These are phyloP conservation scores for Neofusicoccum umdonicola DNA, from an alignment of 2,329 filamentous ascomycete species.

Conservation along the genomic window DNA sequence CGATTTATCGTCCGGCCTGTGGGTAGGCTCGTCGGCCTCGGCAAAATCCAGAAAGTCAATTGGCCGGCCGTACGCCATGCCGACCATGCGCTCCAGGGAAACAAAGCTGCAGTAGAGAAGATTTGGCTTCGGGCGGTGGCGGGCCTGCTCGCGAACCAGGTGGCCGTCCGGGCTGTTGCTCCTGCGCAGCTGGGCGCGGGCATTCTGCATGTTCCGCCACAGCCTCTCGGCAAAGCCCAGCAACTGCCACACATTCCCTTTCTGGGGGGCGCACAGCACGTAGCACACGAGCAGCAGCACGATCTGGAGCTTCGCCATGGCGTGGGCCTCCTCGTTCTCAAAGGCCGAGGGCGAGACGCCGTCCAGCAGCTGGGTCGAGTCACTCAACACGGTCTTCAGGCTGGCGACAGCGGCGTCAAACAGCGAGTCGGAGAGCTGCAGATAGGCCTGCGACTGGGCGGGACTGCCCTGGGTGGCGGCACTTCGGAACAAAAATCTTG, in stretches of 20 bases:
- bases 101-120: slow-evolving; percentile 16
- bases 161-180: slow-evolving; percentile 12
- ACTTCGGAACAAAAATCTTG: slow-evolving; percentile 13
- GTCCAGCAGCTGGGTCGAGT: slow-evolving; percentile 11
- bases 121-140: not conserved
- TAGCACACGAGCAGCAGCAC: slow-evolving; percentile 14
- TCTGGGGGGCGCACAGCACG: not conserved
- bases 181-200: slow-evolving; percentile 8
- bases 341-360: slow-evolving; percentile 5
- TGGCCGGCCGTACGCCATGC: slow-evolving; percentile 5
- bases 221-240: slow-evolving; percentile 15
- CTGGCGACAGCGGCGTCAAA: slow-evolving; percentile 5
- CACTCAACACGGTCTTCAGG: slow-evolving; percentile 3
- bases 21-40: slow-evolving; percentile 10
- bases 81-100: slow-evolving; percentile 11
- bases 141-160: slow-evolving; percentile 4
- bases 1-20: not conserved
- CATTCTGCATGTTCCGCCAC: slow-evolving; percentile 16
- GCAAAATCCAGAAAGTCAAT: slow-evolving; percentile 16
- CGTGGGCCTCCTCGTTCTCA: slow-evolving; percentile 17
- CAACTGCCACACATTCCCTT: slow-evolving; percentile 18
- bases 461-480: slow-evolving; percentile 14
- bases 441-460: slow-evolving; percentile 15
- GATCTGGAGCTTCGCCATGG: slow-evolving; percentile 17
- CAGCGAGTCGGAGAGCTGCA: slow-evolving; percentile 12